Evolutionary conservation across 2,329 filamentous ascomycete genomes (phyloP), one percentile per base, ranked within the genome.

Genomic region (Dothideomycetidae sp.): DNA sequence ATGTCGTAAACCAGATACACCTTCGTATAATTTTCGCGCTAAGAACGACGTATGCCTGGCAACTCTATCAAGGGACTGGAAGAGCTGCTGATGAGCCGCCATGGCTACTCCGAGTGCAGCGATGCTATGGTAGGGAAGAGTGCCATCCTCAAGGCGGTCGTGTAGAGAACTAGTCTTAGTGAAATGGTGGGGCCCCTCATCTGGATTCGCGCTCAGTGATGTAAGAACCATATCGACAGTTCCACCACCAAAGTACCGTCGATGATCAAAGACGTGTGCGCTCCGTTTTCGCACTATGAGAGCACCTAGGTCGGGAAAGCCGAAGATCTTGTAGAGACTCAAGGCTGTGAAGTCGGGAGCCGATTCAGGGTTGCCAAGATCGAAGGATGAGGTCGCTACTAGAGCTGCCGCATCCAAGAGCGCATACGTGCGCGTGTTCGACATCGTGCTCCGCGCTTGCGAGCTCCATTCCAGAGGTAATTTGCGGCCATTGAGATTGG

Each of bases 271-370:
- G 33, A 93, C 75, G 29, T 67, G 55, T 4, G 71, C 73, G 10
- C 81, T 72, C 26, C 73, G 67, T 48, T 82, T 84, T 29, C 81
- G 75, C 7, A 96, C 75, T 18, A 96, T 75, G 42, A 98, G 60
- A 2, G 78, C 86, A 2, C 88, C 88, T 1, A 96, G 64, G 46
- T 96, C 83, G 0, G 88, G 88, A 46, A 94, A 94, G 1, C 90
- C 88, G 55, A 96, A 96, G 11, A 94, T 86, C 57, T 96, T 98
- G 62, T 94, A 92, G 46, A 96, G 75, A 56, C 86, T 96, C 28
- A 96, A 52, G 0, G 83, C 80, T 0, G 74, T 78, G 48, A 96
- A 96, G 54, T 96, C 88, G 1, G 88, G 81, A 0, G 80, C 75
- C 1, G 59, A 53, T 0, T 65, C 61, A 0, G 67, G 48, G 46